phyloP scores from a whole-genome alignment of 441 rosid species.

The Croton setiger region DNA sequence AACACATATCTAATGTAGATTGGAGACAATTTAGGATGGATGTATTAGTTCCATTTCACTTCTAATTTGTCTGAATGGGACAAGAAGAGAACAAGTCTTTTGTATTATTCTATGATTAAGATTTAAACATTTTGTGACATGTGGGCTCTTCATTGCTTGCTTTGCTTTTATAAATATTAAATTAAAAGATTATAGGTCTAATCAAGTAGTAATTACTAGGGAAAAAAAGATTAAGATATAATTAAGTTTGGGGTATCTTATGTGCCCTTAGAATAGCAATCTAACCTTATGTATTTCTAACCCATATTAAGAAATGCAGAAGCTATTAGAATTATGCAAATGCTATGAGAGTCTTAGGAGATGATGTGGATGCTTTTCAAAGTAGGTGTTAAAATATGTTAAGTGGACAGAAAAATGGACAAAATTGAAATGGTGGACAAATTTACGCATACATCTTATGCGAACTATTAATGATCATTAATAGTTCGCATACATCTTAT shows the following conservation, averaged over 20 bases:
- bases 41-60: neutral
- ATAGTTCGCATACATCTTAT: too few relatives aligned
- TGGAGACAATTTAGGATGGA: slow-evolving; percentile 3
- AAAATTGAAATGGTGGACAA: too few relatives aligned
- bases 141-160: slow-evolving; percentile 12
- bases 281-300: too few relatives aligned
- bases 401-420: too few relatives aligned
- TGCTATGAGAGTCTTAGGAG: neutral
- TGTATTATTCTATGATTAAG: neutral
- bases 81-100: neutral
- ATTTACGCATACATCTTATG: too few relatives aligned
- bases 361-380: too few relatives aligned
- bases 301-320: too few relatives aligned
- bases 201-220: neutral
- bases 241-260: too few relatives aligned
- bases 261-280: too few relatives aligned
- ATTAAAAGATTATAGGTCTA: neutral
- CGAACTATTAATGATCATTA: too few relatives aligned
- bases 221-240: neutral
- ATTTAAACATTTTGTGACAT: slow-evolving; percentile 2
- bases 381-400: too few relatives aligned
- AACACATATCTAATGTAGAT: slow-evolving; percentile 2
- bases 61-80: neutral
- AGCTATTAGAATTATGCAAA: neutral
- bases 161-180: neutral